Evolutionary conservation across 805 yeast genomes (phyloP), one percentile per base, ranked within the genome.

Genomic region (Nakazawaea laoshanensis): DNA sequence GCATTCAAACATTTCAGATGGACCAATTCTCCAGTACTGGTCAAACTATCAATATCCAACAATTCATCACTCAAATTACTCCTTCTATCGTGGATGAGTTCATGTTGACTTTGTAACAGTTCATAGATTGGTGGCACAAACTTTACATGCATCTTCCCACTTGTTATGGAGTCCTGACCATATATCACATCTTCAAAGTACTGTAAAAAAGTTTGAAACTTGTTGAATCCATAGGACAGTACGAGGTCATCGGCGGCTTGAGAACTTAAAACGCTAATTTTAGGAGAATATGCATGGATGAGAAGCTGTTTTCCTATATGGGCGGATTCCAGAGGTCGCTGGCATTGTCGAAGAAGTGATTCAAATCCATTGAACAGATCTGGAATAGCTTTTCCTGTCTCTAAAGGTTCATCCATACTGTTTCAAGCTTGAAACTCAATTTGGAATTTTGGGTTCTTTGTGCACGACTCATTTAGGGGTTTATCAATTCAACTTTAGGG

Each of bases 1-100:
- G 74, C 68, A 19, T 76, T 65, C 42, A 81, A 65, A 41, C 75
- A 65, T 32, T 67, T 70, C 40, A 72, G 57, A 48, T 78, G 84
- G 7, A 77, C 55, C 4, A 72, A 62, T 34, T 62, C 62, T 32
- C 35, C 39, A 10, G 44, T 24, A 5, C 31, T 14, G 3, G 34
- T 22, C 28, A 48, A 32, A 3, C 36, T 26, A 2, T 30, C 34
- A 29, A 42, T 19, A 25, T 40, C 41, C 31, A 42, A 53, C 19
- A 53, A 32, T 29, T 53, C 58, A 17, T 32, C 35, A 6, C 44
- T 13, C 35, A 32, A n/a, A 29, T 29, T 30, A 16, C 25, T 33
- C 5, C 36, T 30, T 19, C 37, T 21, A 23, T 33, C 36, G 24
- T 24, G 27, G 19, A 19, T 33, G 25, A 35, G 25, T n/a, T 30